A percentile compares a stretch with the other conserved stretches of the same genome.
Conservation (phyloP, 73 alveolate species). For the Loxodes magnus region DNA sequence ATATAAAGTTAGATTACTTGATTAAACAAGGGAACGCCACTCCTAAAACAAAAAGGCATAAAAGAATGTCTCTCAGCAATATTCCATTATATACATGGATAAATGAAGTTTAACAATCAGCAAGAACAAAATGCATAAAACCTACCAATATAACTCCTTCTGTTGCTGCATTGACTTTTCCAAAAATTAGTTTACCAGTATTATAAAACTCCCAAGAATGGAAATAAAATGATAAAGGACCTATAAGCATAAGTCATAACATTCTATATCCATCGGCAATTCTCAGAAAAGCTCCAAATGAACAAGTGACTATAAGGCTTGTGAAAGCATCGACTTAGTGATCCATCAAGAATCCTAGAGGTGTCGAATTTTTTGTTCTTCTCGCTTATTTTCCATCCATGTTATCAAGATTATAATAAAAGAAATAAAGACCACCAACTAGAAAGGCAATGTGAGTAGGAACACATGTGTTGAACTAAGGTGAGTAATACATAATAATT, state of each 20-base stretch:
- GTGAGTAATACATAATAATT: too few relatives aligned
- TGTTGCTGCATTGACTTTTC: constrained; percentile 31
- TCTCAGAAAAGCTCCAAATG: not conserved
- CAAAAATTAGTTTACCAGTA: constrained; percentile 22
- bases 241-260: not conserved
- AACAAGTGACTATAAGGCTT: not conserved
- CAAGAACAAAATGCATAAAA: not conserved
- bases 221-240: constrained; percentile 26
- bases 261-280: not conserved
- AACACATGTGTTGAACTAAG: too few relatives aligned
- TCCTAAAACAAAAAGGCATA: too few relatives aligned
- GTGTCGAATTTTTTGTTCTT: constrained; percentile 52
- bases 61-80: too few relatives aligned
- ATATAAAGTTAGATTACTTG: too few relatives aligned
- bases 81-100: too few relatives aligned
- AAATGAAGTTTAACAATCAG: too few relatives aligned
- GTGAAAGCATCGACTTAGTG: constrained; percentile 49
- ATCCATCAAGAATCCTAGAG: constrained; percentile 70
- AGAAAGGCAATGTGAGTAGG: too few relatives aligned
- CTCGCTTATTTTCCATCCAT: constrained; percentile 85
- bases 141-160: constrained; percentile 17
- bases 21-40: too few relatives aligned
- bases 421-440: constrained; percentile 13
- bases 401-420: constrained; percentile 41
- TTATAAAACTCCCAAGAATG: constrained; percentile 25